A percentile compares a stretch with the other conserved stretches of the same genome.
Conservation (phyloP, 2,329 filamentous ascomycete genomes). For the Cercospora janseana region DNA sequence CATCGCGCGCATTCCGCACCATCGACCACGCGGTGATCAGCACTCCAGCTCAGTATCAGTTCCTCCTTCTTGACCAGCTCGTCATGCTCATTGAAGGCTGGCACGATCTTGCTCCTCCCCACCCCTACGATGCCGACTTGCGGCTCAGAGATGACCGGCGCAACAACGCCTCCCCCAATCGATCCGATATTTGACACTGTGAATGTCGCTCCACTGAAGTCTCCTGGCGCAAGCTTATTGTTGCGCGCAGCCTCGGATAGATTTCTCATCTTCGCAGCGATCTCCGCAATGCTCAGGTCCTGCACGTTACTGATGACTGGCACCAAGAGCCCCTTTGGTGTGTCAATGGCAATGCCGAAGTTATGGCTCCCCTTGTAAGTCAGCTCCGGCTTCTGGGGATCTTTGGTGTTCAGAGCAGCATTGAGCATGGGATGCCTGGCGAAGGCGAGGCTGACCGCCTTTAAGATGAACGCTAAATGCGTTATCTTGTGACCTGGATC, state of each 20-base stretch:
- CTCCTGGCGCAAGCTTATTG: slow-evolving; percentile 71
- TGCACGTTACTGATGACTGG: slow-evolving; percentile 87
- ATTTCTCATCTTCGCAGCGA: slow-evolving; percentile 72
- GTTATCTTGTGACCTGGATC: slow-evolving; percentile 63
- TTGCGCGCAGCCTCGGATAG: slow-evolving; percentile 69
- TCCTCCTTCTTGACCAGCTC: slow-evolving; percentile 72
- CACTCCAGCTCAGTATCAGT: slow-evolving; percentile 92
- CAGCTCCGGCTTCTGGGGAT: slow-evolving; percentile 67
- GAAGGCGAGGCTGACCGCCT: slow-evolving; percentile 84
- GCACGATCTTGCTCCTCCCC: slow-evolving; percentile 74
- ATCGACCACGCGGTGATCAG: slow-evolving; percentile 90
- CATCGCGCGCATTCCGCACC: slow-evolving; percentile 92
- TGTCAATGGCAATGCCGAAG: slow-evolving; percentile 94
- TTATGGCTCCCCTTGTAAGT: slow-evolving; percentile 83
- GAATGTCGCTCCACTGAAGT: slow-evolving; percentile 84
- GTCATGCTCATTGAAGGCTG: slow-evolving; percentile 64
- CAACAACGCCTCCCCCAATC: slow-evolving; percentile 88
- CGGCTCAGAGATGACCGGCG: slow-evolving; percentile 83
- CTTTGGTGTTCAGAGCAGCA: slow-evolving; percentile 68
- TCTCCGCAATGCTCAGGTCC: slow-evolving; percentile 69
- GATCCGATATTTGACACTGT: slow-evolving; percentile 96
- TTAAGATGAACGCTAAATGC: slow-evolving; percentile 91
- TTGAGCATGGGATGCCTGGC: slow-evolving; percentile 84
- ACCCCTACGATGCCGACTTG: slow-evolving; percentile 92
- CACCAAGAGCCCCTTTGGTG: slow-evolving; percentile 80